phyloP scores from a whole-genome alignment of 2,329 filamentous ascomycete species.

The Pseudonectria buxi region DNA sequence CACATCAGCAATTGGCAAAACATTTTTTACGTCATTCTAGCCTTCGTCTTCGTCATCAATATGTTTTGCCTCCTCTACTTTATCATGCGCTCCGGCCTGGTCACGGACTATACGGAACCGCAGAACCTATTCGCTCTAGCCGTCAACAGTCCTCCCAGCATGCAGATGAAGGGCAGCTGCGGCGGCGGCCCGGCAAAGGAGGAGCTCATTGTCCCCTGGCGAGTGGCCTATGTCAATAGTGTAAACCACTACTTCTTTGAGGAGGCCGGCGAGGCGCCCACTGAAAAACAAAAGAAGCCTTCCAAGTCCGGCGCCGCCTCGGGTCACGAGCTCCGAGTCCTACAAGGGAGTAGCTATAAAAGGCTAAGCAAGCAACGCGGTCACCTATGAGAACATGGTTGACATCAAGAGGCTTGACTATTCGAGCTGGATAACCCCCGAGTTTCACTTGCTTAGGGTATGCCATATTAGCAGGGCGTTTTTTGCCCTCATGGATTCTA shows the following conservation, averaged over 20 bases:
- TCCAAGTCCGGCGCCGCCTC: too few relatives aligned
- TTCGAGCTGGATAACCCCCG: too few relatives aligned
- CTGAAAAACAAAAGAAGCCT: not conserved
- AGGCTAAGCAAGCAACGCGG: not conserved
- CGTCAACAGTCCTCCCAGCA: conserved; percentile 48
- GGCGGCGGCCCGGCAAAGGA: conserved; percentile 29
- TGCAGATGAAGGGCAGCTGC: conserved; percentile 31
- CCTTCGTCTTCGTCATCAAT: conserved; percentile 61
- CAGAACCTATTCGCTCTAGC: conserved; percentile 68
- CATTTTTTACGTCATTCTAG: conserved; percentile 60
- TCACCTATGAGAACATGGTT: not conserved
- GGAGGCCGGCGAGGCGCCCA: conserved; percentile 25
- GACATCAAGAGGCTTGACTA: too few relatives aligned
- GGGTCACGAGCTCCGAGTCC: too few relatives aligned
- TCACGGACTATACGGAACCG: conserved; percentile 75
- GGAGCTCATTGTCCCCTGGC: conserved; percentile 36
- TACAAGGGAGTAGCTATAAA: not conserved
- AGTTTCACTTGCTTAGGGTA: too few relatives aligned
- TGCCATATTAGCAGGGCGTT: not conserved
- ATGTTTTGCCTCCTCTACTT: conserved; percentile 58
- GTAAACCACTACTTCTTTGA: conserved; percentile 39
- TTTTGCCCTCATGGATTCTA: not conserved
- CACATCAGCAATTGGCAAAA: conserved; percentile 54
- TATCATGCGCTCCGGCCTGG: conserved; percentile 47
- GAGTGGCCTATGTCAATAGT: conserved; percentile 31